phyloP scores from a whole-genome alignment of 2,329 filamentous ascomycete species.

The Penicillium brasilianum region DNA sequence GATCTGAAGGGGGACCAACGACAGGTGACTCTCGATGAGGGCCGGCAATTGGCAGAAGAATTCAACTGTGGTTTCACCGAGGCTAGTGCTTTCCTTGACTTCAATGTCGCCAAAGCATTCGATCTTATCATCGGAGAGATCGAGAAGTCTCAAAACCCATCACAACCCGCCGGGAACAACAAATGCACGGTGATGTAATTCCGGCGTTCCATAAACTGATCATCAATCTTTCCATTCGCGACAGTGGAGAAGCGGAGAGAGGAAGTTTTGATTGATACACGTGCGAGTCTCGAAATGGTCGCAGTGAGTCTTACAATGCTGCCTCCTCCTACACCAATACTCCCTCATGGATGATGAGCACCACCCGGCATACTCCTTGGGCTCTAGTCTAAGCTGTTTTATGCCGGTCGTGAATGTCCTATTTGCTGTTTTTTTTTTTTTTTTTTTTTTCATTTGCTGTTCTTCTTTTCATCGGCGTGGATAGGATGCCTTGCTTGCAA shows the following conservation, averaged over 20 bases:
- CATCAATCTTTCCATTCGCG: not conserved
- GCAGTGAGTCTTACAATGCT: not conserved
- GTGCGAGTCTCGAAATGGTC: not conserved
- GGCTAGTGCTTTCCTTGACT: slow-evolving; percentile 90
- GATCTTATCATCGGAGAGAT: slow-evolving; percentile 94
- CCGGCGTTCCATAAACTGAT: not conserved
- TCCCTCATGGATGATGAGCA: not conserved
- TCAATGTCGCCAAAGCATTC: slow-evolving; percentile 91
- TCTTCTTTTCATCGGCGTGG: not conserved
- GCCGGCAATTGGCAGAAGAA: slow-evolving; percentile 81
- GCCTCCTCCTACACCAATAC: not conserved
- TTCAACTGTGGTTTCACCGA: slow-evolving; percentile 94
- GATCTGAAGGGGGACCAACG: slow-evolving; percentile 91
- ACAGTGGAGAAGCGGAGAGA: not conserved
- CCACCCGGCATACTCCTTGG: not conserved
- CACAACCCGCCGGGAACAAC: slow-evolving; percentile 76
- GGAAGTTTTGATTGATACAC: not conserved
- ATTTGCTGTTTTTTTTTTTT: not conserved
- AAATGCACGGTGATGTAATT: slow-evolving; percentile 87
- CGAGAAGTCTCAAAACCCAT: slow-evolving; percentile 90
- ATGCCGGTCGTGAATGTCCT: not conserved
- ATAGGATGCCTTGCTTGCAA: not conserved
- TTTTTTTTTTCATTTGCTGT: too few species aligned
- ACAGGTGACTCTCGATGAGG: slow-evolving; percentile 85
- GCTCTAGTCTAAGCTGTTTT: not conserved